Base-by-base conservation (phyloP, 2,329 filamentous ascomycete species). In the Talaromyces sp. region DNA sequence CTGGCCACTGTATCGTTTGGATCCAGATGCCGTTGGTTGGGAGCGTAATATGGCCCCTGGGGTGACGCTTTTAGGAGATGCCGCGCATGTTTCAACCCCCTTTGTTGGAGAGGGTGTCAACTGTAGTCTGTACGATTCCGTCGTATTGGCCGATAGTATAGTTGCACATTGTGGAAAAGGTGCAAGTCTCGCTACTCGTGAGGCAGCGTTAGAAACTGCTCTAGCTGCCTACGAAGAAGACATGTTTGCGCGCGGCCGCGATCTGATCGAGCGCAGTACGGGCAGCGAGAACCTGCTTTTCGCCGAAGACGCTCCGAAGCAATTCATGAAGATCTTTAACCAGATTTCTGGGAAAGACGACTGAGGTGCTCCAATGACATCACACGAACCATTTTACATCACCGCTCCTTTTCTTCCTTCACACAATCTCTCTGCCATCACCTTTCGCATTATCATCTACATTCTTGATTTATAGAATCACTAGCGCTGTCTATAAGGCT, bases 61-160 rank as follows among this genome's bases (percentile, higher is more conserved):
- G 1, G 66, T 70, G n/a, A 67, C 66, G 4, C 50, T 73, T 14
- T 58, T 72, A 14, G 70, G 70, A 6, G 70, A 73, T 59, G 67
- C 69, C 5, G 67, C 69, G 5, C 70, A 72, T 61, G 50, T 60
- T 12, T 51, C 58, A 59, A 60, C 52, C 26, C 31, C 29, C n/a
- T 54, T 54, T n/a, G 35, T 31, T 14, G 70, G 70, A 2, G 70
- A 68, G 32, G 70, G 70, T 1, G 70, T 72, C 21, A 72, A 72
- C 35, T 63, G 64, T 48, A 66, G 68, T n/a, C 69, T 71, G 67
- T 64, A 62, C 52, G 69, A 71, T 63, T 62, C 69, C 1, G 46
- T 70, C 26, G 58, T 65, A 14, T 55, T 71, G 35, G 62, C 63
- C 27, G 64, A 66, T 7, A 24, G n/a, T 10, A 46, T 46, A n/a